Conservation (phyloP, 2,329 filamentous ascomycete genomes). For the Clarireedia monteithiana region DNA sequence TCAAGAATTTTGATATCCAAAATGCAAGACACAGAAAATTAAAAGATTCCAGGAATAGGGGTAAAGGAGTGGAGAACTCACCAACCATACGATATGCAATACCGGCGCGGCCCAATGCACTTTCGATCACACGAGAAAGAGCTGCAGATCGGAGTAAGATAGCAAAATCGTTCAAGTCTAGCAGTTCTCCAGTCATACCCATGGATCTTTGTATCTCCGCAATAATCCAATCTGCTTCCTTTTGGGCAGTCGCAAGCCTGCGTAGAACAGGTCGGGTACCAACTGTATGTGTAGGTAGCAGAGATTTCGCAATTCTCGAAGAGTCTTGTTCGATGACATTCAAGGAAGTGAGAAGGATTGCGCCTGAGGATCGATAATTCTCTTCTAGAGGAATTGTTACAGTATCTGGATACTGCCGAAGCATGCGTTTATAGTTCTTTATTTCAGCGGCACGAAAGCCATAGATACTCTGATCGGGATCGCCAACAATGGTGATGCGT, state of each 20-base stretch:
- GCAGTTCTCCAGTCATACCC: slow-evolving; percentile 63
- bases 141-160: slow-evolving; percentile 80
- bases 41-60: neutral
- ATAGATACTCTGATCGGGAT: slow-evolving; percentile 97
- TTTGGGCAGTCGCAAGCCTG: slow-evolving; percentile 57
- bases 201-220: slow-evolving; percentile 68
- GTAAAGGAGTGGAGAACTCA: slow-evolving; percentile 19
- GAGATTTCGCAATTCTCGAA: slow-evolving; percentile 67
- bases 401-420: slow-evolving; percentile 67
- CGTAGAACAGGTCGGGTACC: slow-evolving; percentile 77
- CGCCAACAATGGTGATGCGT: slow-evolving; percentile 89
- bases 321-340: slow-evolving; percentile 87
- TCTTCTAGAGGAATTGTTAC: slow-evolving; percentile 81
- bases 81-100: slow-evolving; percentile 91
- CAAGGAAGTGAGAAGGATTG: slow-evolving; percentile 72
- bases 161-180: slow-evolving; percentile 71
- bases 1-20: neutral
- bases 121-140: slow-evolving; percentile 80
- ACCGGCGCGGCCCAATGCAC: slow-evolving; percentile 69
- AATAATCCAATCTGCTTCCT: slow-evolving; percentile 84
- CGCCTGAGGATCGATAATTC: slow-evolving; percentile 87
- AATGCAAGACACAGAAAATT: neutral
- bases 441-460: slow-evolving; percentile 92
- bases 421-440: slow-evolving; percentile 74
- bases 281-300: slow-evolving; percentile 72